Percentiles rank a stretch among this genome's conserved stretches.
Conservation (phyloP, 345 rosid species). For the Acer yangbiense region DNA sequence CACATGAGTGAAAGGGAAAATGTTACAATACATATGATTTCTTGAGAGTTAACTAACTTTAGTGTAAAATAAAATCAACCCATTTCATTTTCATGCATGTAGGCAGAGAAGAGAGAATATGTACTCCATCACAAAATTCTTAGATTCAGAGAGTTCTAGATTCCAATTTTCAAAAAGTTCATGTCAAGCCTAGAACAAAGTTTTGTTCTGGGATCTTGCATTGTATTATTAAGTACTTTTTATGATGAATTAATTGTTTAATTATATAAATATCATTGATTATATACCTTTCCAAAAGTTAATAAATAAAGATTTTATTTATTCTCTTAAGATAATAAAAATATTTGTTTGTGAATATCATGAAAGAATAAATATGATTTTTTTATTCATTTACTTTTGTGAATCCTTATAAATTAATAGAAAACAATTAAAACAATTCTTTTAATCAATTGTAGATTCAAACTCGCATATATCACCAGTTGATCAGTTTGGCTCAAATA, state of each 20-base stretch:
- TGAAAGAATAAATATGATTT: no score
- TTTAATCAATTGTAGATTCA: no score
- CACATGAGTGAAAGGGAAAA: no score
- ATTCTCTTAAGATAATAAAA: background rate
- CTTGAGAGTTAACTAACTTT: background rate
- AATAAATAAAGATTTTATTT: background rate
- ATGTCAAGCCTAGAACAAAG: background rate
- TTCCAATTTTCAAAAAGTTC: background rate
- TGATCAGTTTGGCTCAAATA: no score
- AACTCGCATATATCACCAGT: no score
- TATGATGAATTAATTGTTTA: background rate
- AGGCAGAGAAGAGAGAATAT: no score
- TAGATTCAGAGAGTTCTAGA: background rate
- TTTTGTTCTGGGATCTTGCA: constrained; percentile 5
- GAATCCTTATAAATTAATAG: background rate
- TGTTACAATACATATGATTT: no score
- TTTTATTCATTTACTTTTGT: no score
- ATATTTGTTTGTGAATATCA: background rate
- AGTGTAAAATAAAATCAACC: background rate
- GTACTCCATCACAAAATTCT: no score
- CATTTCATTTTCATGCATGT: background rate
- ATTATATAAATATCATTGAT: no score
- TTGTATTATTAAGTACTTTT: background rate
- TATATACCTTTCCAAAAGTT: background rate
- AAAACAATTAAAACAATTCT: no score